Conservation (phyloP, 2,329 filamentous ascomycete species). For the Phialocephala subalpina region DNA sequence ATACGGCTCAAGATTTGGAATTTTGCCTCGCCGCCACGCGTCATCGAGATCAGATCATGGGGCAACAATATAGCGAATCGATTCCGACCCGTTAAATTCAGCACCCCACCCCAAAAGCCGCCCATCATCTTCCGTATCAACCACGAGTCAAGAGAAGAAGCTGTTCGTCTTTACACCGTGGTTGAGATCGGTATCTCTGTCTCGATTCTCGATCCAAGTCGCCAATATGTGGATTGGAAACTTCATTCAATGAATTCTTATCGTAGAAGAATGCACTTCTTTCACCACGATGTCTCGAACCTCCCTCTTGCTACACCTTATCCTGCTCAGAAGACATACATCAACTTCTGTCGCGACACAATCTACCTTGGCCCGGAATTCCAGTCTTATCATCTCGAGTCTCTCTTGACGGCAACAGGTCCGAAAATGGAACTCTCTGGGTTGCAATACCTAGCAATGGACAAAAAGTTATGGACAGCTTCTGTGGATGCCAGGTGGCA, state of each 20-base stretch:
- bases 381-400: slow-evolving; percentile 20
- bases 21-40: slow-evolving; percentile 24
- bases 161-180: slow-evolving; percentile 26
- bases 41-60: slow-evolving; percentile 38
- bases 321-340: slow-evolving; percentile 25
- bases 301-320: slow-evolving; percentile 25
- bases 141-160: slow-evolving; percentile 34
- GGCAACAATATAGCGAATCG: slow-evolving; percentile 17
- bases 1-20: slow-evolving; percentile 37
- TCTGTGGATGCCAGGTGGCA: slow-evolving; percentile 17
- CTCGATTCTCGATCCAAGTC: not conserved
- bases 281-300: not conserved
- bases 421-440: slow-evolving; percentile 24
- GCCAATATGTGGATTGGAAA: slow-evolving; percentile 29
- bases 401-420: slow-evolving; percentile 24
- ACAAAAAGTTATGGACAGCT: slow-evolving; percentile 29
- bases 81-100: slow-evolving; percentile 31
- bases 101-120: slow-evolving; percentile 20
- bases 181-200: slow-evolving; percentile 31
- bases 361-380: slow-evolving; percentile 38
- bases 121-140: slow-evolving; percentile 33
- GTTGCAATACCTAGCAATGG: slow-evolving; percentile 30
- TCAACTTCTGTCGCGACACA: slow-evolving; percentile 29
- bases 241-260: slow-evolving; percentile 29
- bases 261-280: slow-evolving; percentile 2